Base-by-base conservation (phyloP, 108 stramenopile species). In the Hondaea fermentalgiana region DNA sequence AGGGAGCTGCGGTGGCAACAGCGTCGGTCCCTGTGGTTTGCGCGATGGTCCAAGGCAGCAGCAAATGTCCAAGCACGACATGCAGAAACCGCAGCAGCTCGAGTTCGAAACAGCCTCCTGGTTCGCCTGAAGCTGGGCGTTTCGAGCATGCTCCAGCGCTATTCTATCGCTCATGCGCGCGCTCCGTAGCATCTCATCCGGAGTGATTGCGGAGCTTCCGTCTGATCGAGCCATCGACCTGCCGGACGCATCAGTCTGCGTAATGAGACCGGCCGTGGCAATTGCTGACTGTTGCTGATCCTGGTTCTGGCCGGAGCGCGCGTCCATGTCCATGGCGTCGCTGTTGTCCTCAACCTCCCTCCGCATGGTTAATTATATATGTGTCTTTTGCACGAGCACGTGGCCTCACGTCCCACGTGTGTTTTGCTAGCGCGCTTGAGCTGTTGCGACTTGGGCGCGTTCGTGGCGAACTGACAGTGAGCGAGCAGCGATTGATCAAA, bases 1-100 rank as follows among this genome's bases (percentile, higher is more conserved):
- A 64, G 42, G 58, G n/a, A 43, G 87, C 44, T 57, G 53, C 19
- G 87, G 87, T 42, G 87, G 87, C 87, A 88, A 28, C 35, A 88
- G 53, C 87, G 5, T 55, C 57, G 64, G 64, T 14, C 64, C 64
- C 21, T 8, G 10, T 28, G 35, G 35, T 17, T 17, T 42, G 35
- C 35, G 35, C 25, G 42, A 42, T 42, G 64, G 17, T 42, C 21
- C 14, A 23, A 69, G 2, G 64, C 64, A 69, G 42, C 64, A 69
- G 64, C 64, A 69, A 17, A 69, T 42, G 42, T 69, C 25, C 25
- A 69, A 1, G 64, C 64, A 69, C 25, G 64, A 69, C 64, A 69
- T 42, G 64, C 64, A 69, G 35, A 69, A 10, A 6, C 64, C 35
- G 42, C 64, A 69, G 8, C 8, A 69, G 14, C 64, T 10, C 42